Base-by-base conservation (phyloP, 164 flowering plant genomes). In the Stephania yunnanensis region DNA sequence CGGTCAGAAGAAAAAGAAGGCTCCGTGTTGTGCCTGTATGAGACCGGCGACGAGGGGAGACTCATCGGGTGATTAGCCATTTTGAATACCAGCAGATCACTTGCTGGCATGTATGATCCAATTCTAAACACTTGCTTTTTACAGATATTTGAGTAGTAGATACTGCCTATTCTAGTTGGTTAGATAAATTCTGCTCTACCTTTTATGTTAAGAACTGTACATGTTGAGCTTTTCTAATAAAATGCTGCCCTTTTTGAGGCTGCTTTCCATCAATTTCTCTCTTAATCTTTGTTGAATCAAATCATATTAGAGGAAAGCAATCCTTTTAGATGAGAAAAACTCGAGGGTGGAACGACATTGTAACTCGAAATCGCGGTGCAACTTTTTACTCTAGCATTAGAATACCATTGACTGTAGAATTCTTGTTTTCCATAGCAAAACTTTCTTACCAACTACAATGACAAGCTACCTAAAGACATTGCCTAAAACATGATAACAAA, bases 21-120 rank as follows among this genome's bases (percentile, higher is more conserved):
- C 66, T 48, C 80, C 83, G 15, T 78, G 85, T 25, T 90, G 97
- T 72, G 91, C 89, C 5, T 93, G 98, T 74, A 74, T 80, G 25
- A 87, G 86, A 78, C 87, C 91, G 12, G 66, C 86, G 30, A 82
- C 83, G 4, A 71, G 67, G 25, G 87, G 50, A 63, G 82, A 82
- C 17, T 82, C 42, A 36, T 36, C 75, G 85, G 80, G 69, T 74
- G 74, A 71, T 4, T n/a, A 58, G 42, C 42, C 42, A 36, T 36
- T 15, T 15, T 58, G 7, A 58, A 58, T 58, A 58, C 64, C 13
- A 58, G 55, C 55, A 50, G 12, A 50, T 50, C 6, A 50, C 55
- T 50, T 50, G 55, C 55, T 36, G 42, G 42, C 42, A 36, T 36
- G 42, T 50, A 10, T 50, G 55, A 50, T 50, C 64, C 55, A 13